Evolutionary conservation across 2,329 filamentous ascomycete genomes (phyloP).

Genomic region (Ophiostoma ulmi): DNA sequence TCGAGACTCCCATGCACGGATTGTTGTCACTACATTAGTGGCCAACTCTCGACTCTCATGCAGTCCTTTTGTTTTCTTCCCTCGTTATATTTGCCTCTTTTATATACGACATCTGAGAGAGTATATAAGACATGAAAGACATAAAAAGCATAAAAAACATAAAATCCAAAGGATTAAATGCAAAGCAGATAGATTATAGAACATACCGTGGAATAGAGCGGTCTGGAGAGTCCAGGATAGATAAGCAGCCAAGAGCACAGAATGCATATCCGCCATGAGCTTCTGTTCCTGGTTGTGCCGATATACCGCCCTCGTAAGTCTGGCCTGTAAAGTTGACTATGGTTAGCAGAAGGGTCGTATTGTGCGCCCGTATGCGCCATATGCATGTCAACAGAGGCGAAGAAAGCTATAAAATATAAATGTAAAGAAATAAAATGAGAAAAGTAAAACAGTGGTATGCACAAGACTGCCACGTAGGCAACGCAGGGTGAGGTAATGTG

Average conservation of each 20-base stretch:
- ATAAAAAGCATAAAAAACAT: background rate
- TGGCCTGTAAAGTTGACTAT: constrained; percentile 51
- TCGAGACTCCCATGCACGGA: constrained; percentile 33
- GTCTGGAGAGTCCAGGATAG: constrained; percentile 75
- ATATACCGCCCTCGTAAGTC: constrained; percentile 92
- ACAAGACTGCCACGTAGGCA: constrained; percentile 23
- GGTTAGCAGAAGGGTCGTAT: constrained; percentile 17
- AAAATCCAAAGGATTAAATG: background rate
- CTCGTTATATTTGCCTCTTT: background rate
- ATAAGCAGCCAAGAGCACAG: constrained; percentile 83
- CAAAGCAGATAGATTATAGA: background rate
- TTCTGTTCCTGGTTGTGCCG: constrained; percentile 76
- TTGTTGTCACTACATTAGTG: constrained; percentile 38
- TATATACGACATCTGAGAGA: constrained; percentile 23
- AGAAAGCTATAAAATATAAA: background rate
- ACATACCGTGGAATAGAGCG: constrained; percentile 63
- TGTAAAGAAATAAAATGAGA: constrained; percentile 9
- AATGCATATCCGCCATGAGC: constrained; percentile 97
- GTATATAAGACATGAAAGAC: background rate
- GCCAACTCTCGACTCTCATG: constrained; percentile 24
- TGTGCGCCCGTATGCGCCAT: background rate
- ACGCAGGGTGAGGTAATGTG: background rate
- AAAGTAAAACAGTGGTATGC: constrained; percentile 15
- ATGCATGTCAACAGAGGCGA: background rate
- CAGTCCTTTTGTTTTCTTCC: background rate